These are phyloP conservation scores for Cucurbita pepo DNA, from an alignment of 306 rosid species.

Conservation along the genomic window DNA sequence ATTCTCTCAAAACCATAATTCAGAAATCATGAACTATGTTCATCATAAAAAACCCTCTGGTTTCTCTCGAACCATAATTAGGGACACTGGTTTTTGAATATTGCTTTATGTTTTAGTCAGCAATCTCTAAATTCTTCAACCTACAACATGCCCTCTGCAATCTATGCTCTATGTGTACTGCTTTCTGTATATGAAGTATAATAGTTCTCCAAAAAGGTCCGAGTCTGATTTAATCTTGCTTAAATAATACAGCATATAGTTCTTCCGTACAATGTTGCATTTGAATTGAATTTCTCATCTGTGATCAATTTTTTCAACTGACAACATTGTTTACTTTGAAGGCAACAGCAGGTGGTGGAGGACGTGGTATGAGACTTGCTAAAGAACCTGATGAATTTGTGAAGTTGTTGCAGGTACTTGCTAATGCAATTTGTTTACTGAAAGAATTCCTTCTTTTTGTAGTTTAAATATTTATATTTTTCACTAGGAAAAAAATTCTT, in stretches of 20 bases:
- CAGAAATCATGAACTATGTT: no score
- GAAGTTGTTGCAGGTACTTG: slow-evolving; percentile 79
- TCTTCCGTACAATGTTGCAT: not conserved
- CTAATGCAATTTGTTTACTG: not conserved
- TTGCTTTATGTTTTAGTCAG: not conserved
- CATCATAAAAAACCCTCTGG: no score
- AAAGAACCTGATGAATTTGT: slow-evolving; percentile 93
- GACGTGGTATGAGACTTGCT: slow-evolving; percentile 99
- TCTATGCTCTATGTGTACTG: not conserved
- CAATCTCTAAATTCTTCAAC: not conserved
- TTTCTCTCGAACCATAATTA: no score
- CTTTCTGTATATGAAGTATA: not conserved
- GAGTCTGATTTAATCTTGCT: not conserved
- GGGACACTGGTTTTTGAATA: not conserved
- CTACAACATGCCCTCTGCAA: not conserved
- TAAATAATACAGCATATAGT: not conserved
- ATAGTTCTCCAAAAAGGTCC: not conserved
- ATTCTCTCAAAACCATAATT: no score
- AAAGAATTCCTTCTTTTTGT: not conserved
- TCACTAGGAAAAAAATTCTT: not conserved
- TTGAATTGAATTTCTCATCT: slow-evolving; percentile 4
- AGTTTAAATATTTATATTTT: not conserved
- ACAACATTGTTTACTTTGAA: slow-evolving; percentile 22
- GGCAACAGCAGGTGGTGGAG: slow-evolving; percentile 99
- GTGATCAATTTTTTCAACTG: slow-evolving; percentile 13